Evolutionary conservation across 108 stramenopile genomes (phyloP).

Genomic region (Conticribra weissflogii): DNA sequence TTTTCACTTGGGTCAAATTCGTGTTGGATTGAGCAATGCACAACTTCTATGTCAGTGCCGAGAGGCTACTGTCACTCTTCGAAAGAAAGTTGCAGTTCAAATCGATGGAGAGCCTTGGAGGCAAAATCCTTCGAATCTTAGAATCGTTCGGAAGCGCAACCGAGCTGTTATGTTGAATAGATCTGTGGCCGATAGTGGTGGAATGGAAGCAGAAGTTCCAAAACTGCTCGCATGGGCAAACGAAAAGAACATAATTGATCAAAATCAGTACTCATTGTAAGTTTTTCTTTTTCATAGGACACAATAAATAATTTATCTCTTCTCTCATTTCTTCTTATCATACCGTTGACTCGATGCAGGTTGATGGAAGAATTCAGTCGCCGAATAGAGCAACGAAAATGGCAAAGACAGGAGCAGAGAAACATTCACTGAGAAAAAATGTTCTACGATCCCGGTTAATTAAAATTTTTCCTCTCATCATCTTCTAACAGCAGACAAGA

Average conservation of each 20-base stretch:
- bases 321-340: background rate
- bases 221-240: slow-evolving; percentile 82
- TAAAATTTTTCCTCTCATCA: too few species aligned
- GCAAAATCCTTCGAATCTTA: slow-evolving; percentile 62
- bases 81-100: slow-evolving; percentile 80
- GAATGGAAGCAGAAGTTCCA: slow-evolving; percentile 82
- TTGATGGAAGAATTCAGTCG: slow-evolving; percentile 86
- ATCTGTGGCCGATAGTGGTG: slow-evolving; percentile 66
- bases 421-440: too few species aligned
- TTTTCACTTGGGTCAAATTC: slow-evolving; percentile 89
- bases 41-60: slow-evolving; percentile 81
- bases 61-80: slow-evolving; percentile 67
- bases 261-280: slow-evolving; percentile 49
- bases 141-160: slow-evolving; percentile 65
- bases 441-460: too few species aligned
- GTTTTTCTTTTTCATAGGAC: background rate
- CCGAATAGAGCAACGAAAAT: slow-evolving; percentile 67
- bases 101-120: slow-evolving; percentile 93
- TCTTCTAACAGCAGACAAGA: too few species aligned
- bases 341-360: background rate
- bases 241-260: slow-evolving; percentile 66
- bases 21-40: slow-evolving; percentile 83
- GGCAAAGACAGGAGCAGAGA: slow-evolving; percentile 4
- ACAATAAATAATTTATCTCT: too few species aligned
- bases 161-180: slow-evolving; percentile 79